Conservation (phyloP, 495 filamentous ascomycete species). For the Neurospora africana region DNA sequence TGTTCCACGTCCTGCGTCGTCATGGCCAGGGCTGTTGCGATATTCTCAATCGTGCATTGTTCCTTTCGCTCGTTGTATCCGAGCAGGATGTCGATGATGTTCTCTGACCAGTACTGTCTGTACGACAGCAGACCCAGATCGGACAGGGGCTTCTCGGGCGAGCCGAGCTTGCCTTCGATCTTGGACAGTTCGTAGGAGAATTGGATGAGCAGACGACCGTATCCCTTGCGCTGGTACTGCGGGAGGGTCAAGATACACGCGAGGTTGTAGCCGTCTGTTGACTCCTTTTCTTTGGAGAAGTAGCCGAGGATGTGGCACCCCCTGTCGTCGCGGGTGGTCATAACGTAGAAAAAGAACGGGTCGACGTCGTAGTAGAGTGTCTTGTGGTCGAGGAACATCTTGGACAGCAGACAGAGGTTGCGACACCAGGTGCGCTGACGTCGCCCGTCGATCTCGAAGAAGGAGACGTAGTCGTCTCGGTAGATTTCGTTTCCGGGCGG, state of each 20-base stretch:
- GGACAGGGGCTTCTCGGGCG: slow-evolving; percentile 90
- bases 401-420: slow-evolving; percentile 86
- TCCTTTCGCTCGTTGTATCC: slow-evolving; percentile 49
- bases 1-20: slow-evolving; percentile 91
- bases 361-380: slow-evolving; percentile 99
- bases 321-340: slow-evolving; percentile 75
- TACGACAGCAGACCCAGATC: slow-evolving; percentile 89
- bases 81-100: slow-evolving; percentile 72
- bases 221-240: slow-evolving; percentile 90
- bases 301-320: slow-evolving; percentile 93
- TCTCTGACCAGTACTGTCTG: slow-evolving; percentile 93
- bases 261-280: slow-evolving; percentile 90
- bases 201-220: slow-evolving; percentile 83
- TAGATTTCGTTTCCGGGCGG: slow-evolving; percentile 98
- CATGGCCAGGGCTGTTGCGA: slow-evolving; percentile 76
- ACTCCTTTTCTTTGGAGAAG: slow-evolving; percentile 97
- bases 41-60: slow-evolving; percentile 67
- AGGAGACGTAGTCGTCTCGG: slow-evolving; percentile 84
- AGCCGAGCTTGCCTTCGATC: slow-evolving; percentile 86
- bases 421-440: slow-evolving; percentile 96
- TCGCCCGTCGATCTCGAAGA: slow-evolving; percentile 94
- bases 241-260: slow-evolving; percentile 95
- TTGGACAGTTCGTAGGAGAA: slow-evolving; percentile 98
- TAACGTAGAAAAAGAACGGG: slow-evolving; percentile 97
- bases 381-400: slow-evolving; percentile 97